Evolutionary conservation across 345 rosid species (phyloP).

Genomic region (Raphanus raphanistrum): DNA sequence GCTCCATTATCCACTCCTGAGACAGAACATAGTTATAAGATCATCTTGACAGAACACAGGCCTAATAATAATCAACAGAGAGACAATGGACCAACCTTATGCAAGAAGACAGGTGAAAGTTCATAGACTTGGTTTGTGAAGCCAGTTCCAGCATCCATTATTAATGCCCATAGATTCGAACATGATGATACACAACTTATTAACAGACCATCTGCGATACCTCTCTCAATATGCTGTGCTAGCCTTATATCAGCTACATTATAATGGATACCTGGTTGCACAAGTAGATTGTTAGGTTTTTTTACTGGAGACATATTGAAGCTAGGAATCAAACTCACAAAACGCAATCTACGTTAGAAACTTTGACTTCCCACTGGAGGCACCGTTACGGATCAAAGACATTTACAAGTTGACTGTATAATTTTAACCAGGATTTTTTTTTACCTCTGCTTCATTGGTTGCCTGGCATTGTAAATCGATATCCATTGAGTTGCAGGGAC

Average conservation of each 20-base stretch:
- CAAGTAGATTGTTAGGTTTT: no score
- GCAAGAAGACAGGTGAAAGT: conserved; percentile 71
- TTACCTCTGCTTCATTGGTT: conserved; percentile 97
- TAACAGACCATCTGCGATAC: conserved; percentile 85
- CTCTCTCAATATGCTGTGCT: conserved; percentile 89
- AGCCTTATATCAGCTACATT: conserved; percentile 93
- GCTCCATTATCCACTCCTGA: conserved; percentile 99
- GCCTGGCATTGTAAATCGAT: conserved; percentile 87
- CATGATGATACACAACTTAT: conserved; percentile 92
- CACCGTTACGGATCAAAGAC: no score
- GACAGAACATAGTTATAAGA: neutral
- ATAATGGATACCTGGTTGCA: conserved; percentile 76
- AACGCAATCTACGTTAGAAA: no score
- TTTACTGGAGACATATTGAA: no score
- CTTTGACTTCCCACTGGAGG: no score
- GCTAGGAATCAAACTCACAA: no score
- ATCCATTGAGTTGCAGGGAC: conserved; percentile 98
- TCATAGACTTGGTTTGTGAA: conserved; percentile 85
- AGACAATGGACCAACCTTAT: conserved; percentile 53
- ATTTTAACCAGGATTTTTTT: neutral
- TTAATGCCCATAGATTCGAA: conserved; percentile 91
- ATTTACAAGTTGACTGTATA: no score
- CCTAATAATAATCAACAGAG: neutral
- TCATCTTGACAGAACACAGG: neutral
- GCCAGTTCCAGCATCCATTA: conserved; percentile 97